These are phyloP conservation scores for Pythium brassicae DNA, from an alignment of 352 stramenopile genomes.

Conservation along the genomic window DNA sequence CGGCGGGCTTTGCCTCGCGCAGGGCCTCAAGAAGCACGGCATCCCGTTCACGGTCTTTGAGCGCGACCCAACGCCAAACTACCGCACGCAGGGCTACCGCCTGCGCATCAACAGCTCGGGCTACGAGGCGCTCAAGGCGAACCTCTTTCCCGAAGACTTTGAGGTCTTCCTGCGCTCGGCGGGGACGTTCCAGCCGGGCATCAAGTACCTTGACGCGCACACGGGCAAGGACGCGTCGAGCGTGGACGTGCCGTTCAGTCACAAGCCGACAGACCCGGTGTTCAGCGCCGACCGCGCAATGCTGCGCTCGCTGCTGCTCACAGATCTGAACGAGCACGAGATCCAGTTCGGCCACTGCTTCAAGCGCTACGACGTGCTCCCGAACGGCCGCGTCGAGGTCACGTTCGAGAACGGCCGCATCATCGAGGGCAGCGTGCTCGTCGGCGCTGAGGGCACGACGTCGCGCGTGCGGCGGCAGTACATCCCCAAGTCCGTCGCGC, in stretches of 20 bases:
- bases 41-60: constrained; percentile 71
- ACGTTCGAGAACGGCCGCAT: constrained; percentile 48
- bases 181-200: constrained; percentile 42
- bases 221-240: constrained; percentile 10
- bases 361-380: constrained; percentile 35
- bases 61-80: constrained; percentile 55
- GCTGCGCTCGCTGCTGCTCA: constrained; percentile 38
- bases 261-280: constrained; percentile 16
- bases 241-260: constrained; percentile 1
- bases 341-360: constrained; percentile 57
- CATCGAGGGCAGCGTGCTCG: constrained; percentile 40
- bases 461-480: constrained; percentile 59
- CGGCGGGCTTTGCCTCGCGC: constrained; percentile 51
- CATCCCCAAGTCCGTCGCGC: constrained; percentile 29
- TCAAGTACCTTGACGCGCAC: constrained; percentile 45
- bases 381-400: constrained; percentile 44
- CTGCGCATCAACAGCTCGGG: constrained; percentile 54
- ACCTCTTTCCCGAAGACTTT: constrained; percentile 37
- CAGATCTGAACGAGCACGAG: constrained; percentile 43
- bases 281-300: constrained; percentile 47
- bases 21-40: constrained; percentile 50
- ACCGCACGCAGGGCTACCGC: constrained; percentile 54
- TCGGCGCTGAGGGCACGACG: constrained; percentile 57
- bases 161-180: constrained; percentile 54
- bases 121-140: constrained; percentile 53